A percentile compares a stretch with the other conserved stretches of the same genome.
These are phyloP conservation scores for Rauvolfia tetraphylla DNA, from an alignment of 257 asterid species.

Conservation along the genomic window DNA sequence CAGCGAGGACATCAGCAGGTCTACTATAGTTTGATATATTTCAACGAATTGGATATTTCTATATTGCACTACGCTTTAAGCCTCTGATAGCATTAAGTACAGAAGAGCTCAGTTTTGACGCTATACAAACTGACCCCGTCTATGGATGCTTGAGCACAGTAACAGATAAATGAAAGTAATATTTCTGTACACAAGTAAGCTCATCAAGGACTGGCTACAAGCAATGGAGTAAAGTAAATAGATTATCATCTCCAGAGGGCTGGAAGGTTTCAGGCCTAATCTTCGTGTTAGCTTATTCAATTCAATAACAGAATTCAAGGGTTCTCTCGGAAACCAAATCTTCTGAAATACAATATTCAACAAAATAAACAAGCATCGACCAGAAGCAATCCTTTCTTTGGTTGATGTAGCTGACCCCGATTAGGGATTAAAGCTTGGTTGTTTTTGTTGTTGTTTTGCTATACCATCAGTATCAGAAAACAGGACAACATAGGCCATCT, in stretches of 20 bases:
- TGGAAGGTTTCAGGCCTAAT: neutral
- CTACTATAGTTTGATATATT: neutral
- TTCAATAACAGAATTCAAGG: neutral
- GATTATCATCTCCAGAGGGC: neutral
- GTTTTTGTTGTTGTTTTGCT: no score
- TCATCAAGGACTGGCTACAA: neutral
- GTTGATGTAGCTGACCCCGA: no score
- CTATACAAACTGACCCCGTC: neutral
- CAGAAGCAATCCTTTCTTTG: no score
- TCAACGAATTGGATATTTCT: neutral
- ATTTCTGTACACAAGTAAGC: neutral
- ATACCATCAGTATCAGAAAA: neutral
- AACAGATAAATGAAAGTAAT: neutral
- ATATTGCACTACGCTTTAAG: neutral
- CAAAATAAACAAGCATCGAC: neutral
- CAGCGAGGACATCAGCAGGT: neutral
- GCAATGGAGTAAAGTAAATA: neutral
- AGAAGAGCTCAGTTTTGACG: neutral
- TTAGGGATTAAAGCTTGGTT: no score
- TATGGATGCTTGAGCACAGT: neutral
- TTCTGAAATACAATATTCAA: neutral
- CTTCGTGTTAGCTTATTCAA: neutral
- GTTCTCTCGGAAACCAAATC: neutral
- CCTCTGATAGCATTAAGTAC: neutral
- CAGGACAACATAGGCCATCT: neutral